Conservation (phyloP, 495 filamentous ascomycete species). For the Massariosphaeria phaeospora region DNA sequence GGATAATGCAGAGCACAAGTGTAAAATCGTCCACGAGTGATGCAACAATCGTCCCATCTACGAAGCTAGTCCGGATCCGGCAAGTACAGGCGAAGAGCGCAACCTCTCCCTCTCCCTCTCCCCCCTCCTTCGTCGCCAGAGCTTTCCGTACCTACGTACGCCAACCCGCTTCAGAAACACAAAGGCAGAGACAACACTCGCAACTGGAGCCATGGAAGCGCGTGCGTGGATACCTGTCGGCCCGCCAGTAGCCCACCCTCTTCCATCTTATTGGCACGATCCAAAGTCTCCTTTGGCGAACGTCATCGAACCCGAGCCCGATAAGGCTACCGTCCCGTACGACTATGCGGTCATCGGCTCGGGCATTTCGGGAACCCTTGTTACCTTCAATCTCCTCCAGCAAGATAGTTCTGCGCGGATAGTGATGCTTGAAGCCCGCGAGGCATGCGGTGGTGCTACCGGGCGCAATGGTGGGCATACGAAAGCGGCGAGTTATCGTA, state of each 20-base stretch:
- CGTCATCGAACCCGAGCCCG: constrained; percentile 49
- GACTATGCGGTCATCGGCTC: constrained; percentile 65
- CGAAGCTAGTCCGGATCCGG: too few species aligned
- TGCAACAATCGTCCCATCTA: too few species aligned
- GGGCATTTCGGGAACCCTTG: constrained; percentile 61
- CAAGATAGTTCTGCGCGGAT: constrained; percentile 23
- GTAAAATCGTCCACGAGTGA: too few species aligned
- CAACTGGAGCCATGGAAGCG: constrained; percentile 28
- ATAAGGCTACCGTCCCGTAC: constrained; percentile 36
- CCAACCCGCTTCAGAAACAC: too few species aligned
- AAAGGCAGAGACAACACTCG: too few species aligned
- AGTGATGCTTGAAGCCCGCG: constrained; percentile 57
- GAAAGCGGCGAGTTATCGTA: constrained; percentile 57
- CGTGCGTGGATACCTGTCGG: constrained; percentile 21
- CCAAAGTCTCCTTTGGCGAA: constrained; percentile 55
- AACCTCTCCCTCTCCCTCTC: too few species aligned
- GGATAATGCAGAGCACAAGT: too few species aligned
- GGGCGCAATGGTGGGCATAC: constrained; percentile 64
- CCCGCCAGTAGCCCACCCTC: constrained; percentile 49
- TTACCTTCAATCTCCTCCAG: constrained; percentile 55
- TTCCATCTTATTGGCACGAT: constrained; percentile 66
- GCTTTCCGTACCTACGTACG: too few species aligned
- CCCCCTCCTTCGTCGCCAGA: too few species aligned
- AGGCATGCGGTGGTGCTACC: constrained; percentile 55
- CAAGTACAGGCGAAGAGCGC: too few species aligned